phyloP scores from a whole-genome alignment of 106 monocot species.

The Vanilla planifolia region DNA sequence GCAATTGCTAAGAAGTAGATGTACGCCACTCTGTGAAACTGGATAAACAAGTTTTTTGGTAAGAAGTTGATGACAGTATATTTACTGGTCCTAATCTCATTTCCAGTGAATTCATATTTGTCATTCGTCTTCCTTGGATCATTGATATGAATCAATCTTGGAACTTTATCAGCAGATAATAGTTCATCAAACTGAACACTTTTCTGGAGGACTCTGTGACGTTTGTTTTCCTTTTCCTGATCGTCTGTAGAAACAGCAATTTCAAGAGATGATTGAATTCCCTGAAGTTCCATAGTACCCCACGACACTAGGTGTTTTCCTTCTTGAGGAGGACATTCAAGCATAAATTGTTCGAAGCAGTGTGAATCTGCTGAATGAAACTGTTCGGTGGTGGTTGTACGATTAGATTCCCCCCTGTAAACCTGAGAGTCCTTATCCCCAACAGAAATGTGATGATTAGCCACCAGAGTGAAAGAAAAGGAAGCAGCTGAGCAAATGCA shows the following conservation, averaged over 20 bases:
- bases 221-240: constrained; percentile 37
- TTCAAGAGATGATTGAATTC: constrained; percentile 42
- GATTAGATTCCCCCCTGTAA: constrained; percentile 10
- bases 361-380: constrained; percentile 29
- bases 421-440: constrained; percentile 8
- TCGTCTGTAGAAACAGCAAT: constrained; percentile 24
- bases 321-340: constrained; percentile 50
- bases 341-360: constrained; percentile 22
- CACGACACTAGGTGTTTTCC: constrained; percentile 22
- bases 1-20: constrained; percentile 95
- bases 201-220: constrained; percentile 47
- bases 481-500: constrained; percentile 19
- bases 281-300: constrained; percentile 66
- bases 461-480: constrained; percentile 24
- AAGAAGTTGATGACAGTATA: constrained; percentile 92
- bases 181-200: constrained; percentile 66
- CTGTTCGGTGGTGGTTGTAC: neutral
- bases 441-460: constrained; percentile 11
- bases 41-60: constrained; percentile 94
- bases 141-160: constrained; percentile 81
- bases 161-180: constrained; percentile 37
- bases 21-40: constrained; percentile 92
- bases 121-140: constrained; percentile 86
- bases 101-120: constrained; percentile 86
- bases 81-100: constrained; percentile 95